Evolutionary conservation across 768 basidiomycete genomes (phyloP).

Genomic region (Tulasnella sp.): DNA sequence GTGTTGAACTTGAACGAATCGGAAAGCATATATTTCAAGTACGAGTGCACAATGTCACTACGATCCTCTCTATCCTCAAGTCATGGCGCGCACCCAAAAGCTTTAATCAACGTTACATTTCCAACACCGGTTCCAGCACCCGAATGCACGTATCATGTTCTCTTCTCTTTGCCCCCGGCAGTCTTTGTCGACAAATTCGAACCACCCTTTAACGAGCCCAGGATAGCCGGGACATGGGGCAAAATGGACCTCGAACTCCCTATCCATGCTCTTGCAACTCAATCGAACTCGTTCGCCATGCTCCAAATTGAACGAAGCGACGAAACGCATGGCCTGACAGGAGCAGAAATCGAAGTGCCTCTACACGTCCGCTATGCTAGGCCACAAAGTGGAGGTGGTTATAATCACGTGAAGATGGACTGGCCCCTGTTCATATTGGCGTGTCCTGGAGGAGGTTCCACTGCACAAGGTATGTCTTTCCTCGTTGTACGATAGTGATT

Average conservation of each 20-base stretch:
- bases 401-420: constrained; percentile 22
- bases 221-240: constrained; percentile 42
- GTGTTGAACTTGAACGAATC: too few relatives aligned
- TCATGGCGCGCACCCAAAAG: constrained; percentile 27
- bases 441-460: neutral
- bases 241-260: constrained; percentile 52
- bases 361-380: constrained; percentile 52
- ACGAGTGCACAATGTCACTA: constrained; percentile 12
- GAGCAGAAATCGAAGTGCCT: constrained; percentile 46
- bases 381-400: constrained; percentile 38
- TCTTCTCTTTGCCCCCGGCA: constrained; percentile 47
- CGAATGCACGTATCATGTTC: constrained; percentile 44
- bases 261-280: constrained; percentile 45
- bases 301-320: constrained; percentile 40
- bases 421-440: constrained; percentile 32
- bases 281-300: constrained; percentile 42
- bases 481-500: neutral
- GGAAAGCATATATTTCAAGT: neutral
- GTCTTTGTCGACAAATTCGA: constrained; percentile 55
- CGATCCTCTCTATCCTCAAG: constrained; percentile 26
- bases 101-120: constrained; percentile 20
- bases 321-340: neutral
- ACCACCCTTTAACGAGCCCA: constrained; percentile 44
- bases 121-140: neutral
- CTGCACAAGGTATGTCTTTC: neutral